Evolutionary conservation across 2,329 filamentous ascomycete species (phyloP), one percentile per base, ranked within the genome.

Genomic region (Verticillium isaacii): DNA sequence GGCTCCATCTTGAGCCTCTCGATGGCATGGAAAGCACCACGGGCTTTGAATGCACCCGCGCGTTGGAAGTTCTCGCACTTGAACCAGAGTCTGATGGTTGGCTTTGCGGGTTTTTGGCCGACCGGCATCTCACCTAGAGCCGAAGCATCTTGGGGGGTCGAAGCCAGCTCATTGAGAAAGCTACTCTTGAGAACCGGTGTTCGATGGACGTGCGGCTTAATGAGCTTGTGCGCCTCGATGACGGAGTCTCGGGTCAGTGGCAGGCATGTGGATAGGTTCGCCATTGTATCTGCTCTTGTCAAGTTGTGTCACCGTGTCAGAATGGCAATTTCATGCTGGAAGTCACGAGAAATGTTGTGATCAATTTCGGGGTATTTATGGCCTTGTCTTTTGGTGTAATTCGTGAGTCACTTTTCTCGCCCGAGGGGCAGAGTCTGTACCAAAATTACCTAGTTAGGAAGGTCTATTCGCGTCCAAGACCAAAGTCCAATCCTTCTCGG

Each of bases 11-110:
- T 86, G 70, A 97, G 75, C 62, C 90, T 77, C 69, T 87, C 83
- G 45, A 97, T 72, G 1, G 93, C 93, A 75, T 97, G 92, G 68
- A 97, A 97, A 0, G 93, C 94, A 5, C 94, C 95, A 7, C 94
- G 82, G n/a, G 88, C 90, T 78, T 98, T 98, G 80, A 98, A 98
- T 1, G 94, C 94, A 59, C 94, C 94, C 60, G 96, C 87, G 61
- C 88, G 87, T 79, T 98, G 94, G 62, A 92, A 80, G 75, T 97
- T 97, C 80, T 98, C 94, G 75, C 92, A 96, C 79, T 98, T 98
- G 85, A 98, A 96, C 80, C 91, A 95, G 59, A 98, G 81, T 14
- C 86, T 82, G 50, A 97, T 78, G 57, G 78, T 84, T 0, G 92
- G 92, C 5, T 73, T 78, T 1, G 89, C 85, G 0, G 88, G 82